Conservation (phyloP, 192 early-diverging fungal species). For the Coemansia sp. region DNA sequence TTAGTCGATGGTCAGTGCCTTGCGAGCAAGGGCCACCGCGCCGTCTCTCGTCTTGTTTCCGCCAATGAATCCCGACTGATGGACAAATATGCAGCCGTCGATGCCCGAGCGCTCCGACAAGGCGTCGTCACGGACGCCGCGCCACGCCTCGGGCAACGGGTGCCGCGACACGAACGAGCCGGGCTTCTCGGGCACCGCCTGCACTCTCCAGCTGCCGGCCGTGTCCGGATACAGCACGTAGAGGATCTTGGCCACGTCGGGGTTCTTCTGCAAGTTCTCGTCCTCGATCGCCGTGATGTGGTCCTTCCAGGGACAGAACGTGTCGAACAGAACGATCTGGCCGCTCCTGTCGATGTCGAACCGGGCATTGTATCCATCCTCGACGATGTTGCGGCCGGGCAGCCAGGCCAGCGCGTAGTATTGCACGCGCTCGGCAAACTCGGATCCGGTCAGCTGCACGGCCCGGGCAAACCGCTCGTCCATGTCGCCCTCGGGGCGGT, state of each 20-base stretch:
- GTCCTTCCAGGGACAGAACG: constrained; percentile 92
- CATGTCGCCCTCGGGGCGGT: constrained; percentile 74
- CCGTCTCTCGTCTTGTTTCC: constrained; percentile 78
- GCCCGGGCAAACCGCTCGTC: constrained; percentile 68
- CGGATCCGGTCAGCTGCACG: constrained; percentile 72
- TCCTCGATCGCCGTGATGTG: constrained; percentile 73
- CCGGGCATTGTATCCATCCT: constrained; percentile 60
- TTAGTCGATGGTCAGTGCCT: constrained; percentile 46
- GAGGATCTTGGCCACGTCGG: constrained; percentile 54
- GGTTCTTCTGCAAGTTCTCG: constrained; percentile 52
- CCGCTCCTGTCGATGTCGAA: constrained; percentile 68
- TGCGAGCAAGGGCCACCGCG: constrained; percentile 59
- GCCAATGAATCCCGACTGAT: constrained; percentile 84
- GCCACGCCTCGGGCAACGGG: constrained; percentile 73
- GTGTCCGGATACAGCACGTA: constrained; percentile 81
- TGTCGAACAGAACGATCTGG: constrained; percentile 77
- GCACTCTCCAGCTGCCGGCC: constrained; percentile 69
- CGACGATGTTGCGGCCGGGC: constrained; percentile 84
- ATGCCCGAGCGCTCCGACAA: constrained; percentile 74
- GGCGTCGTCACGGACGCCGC: constrained; percentile 80
- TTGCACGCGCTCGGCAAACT: constrained; percentile 66
- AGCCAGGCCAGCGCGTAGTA: constrained; percentile 80
- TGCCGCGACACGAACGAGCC: constrained; percentile 71
- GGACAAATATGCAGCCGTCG: constrained; percentile 83
- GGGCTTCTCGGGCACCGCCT: constrained; percentile 61